Evolutionary conservation across 163 green algal species (phyloP).

Genomic region (Volvox carteri): DNA sequence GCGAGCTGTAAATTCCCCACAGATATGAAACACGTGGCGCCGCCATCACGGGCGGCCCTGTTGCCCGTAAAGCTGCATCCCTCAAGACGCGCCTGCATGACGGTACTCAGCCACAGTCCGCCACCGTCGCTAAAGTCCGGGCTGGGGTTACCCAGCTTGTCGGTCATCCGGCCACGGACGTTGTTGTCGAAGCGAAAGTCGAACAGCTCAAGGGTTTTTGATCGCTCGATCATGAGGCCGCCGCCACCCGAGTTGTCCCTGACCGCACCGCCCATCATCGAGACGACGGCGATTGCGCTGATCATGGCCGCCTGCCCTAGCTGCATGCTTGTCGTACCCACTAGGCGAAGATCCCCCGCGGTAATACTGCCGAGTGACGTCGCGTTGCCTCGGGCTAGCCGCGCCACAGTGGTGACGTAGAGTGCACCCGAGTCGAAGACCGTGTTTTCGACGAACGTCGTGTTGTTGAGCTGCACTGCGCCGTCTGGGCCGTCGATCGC

Average conservation of each 20-base stretch:
- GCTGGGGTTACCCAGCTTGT: not conserved
- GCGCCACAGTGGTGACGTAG: not conserved
- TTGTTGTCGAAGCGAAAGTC: not conserved
- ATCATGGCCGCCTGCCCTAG: not conserved
- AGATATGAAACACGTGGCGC: not conserved
- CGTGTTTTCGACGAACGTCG: not conserved
- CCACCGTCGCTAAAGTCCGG: not conserved
- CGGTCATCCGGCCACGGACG: not conserved
- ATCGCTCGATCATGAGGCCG: not conserved
- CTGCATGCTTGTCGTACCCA: not conserved
- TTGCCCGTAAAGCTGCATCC: not conserved
- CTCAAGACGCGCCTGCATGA: not conserved
- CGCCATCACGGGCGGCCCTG: not conserved
- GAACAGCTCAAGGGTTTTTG: not conserved
- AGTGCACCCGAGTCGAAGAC: not conserved
- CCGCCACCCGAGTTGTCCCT: not conserved
- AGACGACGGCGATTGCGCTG: not conserved
- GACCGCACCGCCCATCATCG: not conserved
- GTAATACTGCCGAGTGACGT: not conserved
- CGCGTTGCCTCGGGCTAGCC: not conserved
- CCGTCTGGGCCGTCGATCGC: not conserved
- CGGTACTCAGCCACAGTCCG: not conserved
- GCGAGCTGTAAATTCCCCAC: not conserved
- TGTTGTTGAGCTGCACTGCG: not conserved
- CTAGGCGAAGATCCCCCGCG: not conserved